Conservation (phyloP, 1,139 yeast species). For the Lodderomyces jiufengensis region DNA sequence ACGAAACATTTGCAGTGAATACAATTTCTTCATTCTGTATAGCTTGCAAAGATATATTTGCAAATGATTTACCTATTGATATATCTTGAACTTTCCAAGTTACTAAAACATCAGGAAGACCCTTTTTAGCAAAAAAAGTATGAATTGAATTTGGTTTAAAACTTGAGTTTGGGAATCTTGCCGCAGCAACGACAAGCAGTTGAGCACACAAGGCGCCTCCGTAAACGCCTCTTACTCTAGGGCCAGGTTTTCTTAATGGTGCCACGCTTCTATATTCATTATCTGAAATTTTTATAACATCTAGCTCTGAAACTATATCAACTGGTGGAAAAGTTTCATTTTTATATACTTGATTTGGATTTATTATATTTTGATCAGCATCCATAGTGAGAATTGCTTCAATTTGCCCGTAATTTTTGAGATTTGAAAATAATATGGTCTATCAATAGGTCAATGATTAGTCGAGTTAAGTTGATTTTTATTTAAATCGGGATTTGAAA, state of each 20-base stretch:
- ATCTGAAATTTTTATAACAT: conserved; percentile 20
- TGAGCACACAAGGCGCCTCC: conserved; percentile 37
- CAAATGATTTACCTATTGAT: conserved; percentile 56
- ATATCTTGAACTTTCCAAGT: conserved; percentile 32
- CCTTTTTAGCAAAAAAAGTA: conserved; percentile 29
- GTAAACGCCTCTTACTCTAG: conserved; percentile 26
- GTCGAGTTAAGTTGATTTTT: too few relatives aligned
- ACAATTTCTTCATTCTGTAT: conserved; percentile 50
- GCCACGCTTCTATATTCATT: conserved; percentile 18
- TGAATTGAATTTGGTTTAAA: conserved; percentile 36
- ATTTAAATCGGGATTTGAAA: too few relatives aligned
- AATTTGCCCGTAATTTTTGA: too few relatives aligned
- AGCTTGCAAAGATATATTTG: conserved; percentile 56
- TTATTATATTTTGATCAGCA: too few relatives aligned
- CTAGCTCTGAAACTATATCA: conserved; percentile 16
- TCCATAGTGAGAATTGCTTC: too few relatives aligned
- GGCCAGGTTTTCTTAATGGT: conserved; percentile 25
- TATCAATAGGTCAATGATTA: too few relatives aligned
- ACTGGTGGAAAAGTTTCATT: background rate
- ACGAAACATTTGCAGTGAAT: conserved; percentile 52
- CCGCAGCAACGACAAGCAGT: conserved; percentile 30
- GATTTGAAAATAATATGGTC: too few relatives aligned
- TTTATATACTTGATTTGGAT: too few relatives aligned
- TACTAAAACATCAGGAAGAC: conserved; percentile 19
- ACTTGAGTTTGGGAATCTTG: conserved; percentile 23